Conservation (phyloP, 108 stramenopile species). For the Nitzschia palea region DNA sequence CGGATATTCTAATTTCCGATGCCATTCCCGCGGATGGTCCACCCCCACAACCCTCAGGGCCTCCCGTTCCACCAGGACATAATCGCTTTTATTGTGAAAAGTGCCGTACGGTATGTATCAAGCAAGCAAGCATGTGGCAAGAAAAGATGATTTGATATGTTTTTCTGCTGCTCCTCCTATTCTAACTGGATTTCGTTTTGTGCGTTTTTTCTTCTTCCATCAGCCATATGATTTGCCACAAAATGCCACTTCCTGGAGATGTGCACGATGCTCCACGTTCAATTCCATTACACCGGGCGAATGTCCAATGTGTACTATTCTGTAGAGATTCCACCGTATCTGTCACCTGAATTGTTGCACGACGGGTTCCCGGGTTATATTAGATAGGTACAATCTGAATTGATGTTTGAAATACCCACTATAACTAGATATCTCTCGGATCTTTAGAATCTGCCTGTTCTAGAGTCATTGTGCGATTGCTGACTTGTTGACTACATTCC, state of each 20-base stretch:
- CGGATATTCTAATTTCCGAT: conserved; percentile 42
- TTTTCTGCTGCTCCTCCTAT: not conserved
- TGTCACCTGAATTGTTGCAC: not conserved
- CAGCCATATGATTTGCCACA: conserved; percentile 82
- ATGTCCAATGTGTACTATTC: conserved; percentile 73
- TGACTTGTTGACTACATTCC: not conserved
- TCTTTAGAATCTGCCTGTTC: not conserved
- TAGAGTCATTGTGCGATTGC: not conserved
- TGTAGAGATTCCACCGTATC: conserved; percentile 23
- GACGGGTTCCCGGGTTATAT: no score
- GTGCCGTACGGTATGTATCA: conserved; percentile 66
- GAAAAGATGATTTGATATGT: not conserved
- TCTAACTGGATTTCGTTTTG: not conserved
- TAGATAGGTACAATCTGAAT: no score
- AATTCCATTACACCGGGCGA: conserved; percentile 71
- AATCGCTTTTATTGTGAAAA: conserved; percentile 75
- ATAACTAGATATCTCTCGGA: not conserved
- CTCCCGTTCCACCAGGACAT: conserved; percentile 71
- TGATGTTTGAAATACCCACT: not conserved
- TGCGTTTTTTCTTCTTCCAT: conserved; percentile 1
- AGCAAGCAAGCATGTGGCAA: not conserved
- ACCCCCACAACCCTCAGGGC: conserved; percentile 12
- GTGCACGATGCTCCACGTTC: conserved; percentile 67
- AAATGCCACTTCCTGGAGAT: conserved; percentile 75
- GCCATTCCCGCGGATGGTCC: conserved; percentile 28